Conservation (phyloP, 768 basidiomycete species). For the Phylloporus sp. region DNA sequence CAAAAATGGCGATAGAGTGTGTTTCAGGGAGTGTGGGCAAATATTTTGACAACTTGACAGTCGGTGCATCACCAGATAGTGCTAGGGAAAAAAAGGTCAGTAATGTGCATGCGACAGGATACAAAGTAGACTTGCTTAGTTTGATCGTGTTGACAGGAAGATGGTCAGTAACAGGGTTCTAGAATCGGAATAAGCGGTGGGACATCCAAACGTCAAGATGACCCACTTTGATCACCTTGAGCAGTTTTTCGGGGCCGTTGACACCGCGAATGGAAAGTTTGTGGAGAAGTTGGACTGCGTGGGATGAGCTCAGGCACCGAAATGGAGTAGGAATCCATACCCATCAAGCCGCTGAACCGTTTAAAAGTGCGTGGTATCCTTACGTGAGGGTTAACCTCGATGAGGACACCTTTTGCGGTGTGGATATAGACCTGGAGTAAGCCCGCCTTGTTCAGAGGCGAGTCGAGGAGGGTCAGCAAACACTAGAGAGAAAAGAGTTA, state of each 20-base stretch:
- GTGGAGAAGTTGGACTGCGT: slow-evolving; percentile 90
- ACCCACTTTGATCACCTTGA: slow-evolving; percentile 92
- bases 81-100: slow-evolving; percentile 46
- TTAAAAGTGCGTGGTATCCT: slow-evolving; percentile 98
- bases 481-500: slow-evolving; percentile 54
- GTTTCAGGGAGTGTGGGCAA: slow-evolving; percentile 82
- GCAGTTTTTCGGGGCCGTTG: slow-evolving; percentile 92
- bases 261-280: slow-evolving; percentile 94
- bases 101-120: background rate
- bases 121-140: slow-evolving; percentile 61
- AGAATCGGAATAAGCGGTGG: slow-evolving; percentile 4
- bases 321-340: slow-evolving; percentile 37
- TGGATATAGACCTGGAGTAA: slow-evolving; percentile 97
- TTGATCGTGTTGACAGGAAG: slow-evolving; percentile 94
- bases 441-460: slow-evolving; percentile 96
- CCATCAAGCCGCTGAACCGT: slow-evolving; percentile 97
- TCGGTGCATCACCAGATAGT: slow-evolving; percentile 87
- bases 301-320: slow-evolving; percentile 2
- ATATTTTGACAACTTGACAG: slow-evolving; percentile 76
- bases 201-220: background rate
- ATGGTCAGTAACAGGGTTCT: slow-evolving; percentile 95
- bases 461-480: slow-evolving; percentile 92
- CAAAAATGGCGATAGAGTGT: slow-evolving; percentile 90
- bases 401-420: slow-evolving; percentile 92
- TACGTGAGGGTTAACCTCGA: slow-evolving; percentile 97